Conservation (phyloP, 2,329 filamentous ascomycete genomes). For the Cytospora mali region DNA sequence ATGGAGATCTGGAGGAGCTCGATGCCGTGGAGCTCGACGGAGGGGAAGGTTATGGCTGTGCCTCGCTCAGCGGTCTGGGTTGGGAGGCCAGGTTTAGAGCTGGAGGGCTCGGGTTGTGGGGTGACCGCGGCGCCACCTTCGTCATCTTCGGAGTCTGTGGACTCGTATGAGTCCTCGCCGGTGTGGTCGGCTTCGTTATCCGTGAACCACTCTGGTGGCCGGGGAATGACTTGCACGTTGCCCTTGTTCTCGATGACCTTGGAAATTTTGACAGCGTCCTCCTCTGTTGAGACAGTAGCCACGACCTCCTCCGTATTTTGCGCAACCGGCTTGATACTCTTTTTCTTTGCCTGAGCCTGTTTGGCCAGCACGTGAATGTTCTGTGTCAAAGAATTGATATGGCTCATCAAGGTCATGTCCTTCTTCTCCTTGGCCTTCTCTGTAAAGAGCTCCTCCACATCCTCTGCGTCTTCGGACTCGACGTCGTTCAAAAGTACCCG, state of each 20-base stretch:
- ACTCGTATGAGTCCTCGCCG: slow-evolving; percentile 49
- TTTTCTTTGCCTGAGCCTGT: slow-evolving; percentile 43
- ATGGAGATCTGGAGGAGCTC: slow-evolving; percentile 72
- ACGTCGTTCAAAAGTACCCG: slow-evolving; percentile 67
- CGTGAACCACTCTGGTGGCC: slow-evolving; percentile 75
- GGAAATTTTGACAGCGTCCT: slow-evolving; percentile 32
- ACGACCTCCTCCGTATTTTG: slow-evolving; percentile 28
- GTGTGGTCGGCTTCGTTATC: slow-evolving; percentile 50
- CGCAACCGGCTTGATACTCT: slow-evolving; percentile 27
- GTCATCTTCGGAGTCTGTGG: slow-evolving; percentile 43
- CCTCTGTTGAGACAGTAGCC: slow-evolving; percentile 30
- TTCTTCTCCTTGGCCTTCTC: slow-evolving; percentile 58
- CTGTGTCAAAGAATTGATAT: slow-evolving; percentile 73
- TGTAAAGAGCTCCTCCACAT: slow-evolving; percentile 67
- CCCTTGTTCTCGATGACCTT: slow-evolving; percentile 51
- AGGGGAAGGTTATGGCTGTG: slow-evolving; percentile 78
- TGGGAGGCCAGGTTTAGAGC: slow-evolving; percentile 32
- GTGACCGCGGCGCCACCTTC: slow-evolving; percentile 47
- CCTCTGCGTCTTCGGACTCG: slow-evolving; percentile 60
- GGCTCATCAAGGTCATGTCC: slow-evolving; percentile 68
- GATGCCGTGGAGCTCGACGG: slow-evolving; percentile 74
- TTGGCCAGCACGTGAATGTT: slow-evolving; percentile 70
- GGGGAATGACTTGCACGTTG: slow-evolving; percentile 72
- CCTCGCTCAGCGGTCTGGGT: slow-evolving; percentile 61
- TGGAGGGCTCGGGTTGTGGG: slow-evolving; percentile 30